A percentile compares a stretch with the other conserved stretches of the same genome.
Conservation (phyloP, 768 basidiomycete species). For the Hericium coralloides region DNA sequence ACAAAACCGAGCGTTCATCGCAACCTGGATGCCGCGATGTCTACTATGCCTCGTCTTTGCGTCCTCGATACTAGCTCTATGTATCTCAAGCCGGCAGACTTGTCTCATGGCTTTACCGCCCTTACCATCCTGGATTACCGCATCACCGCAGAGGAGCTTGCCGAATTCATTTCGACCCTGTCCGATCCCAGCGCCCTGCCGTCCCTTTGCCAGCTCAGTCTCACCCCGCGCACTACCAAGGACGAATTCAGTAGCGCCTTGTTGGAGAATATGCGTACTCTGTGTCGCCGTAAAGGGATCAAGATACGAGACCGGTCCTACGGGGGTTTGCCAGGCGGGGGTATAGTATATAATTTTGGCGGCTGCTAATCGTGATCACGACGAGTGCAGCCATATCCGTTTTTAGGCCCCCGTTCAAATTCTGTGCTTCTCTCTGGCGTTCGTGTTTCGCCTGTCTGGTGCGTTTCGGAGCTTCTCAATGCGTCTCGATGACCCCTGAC, state of each 20-base stretch:
- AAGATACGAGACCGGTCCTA: not conserved
- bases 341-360: not conserved
- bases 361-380: too few species aligned
- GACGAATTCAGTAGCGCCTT: not conserved
- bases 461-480: too few species aligned
- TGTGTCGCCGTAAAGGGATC: not conserved
- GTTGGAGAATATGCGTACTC: too few species aligned
- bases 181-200: not conserved
- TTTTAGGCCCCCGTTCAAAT: too few species aligned
- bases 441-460: too few species aligned
- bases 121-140: not conserved
- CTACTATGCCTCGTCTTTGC: not conserved
- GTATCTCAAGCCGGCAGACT: not conserved
- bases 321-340: not conserved
- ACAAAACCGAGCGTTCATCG: not conserved
- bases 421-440: too few species aligned
- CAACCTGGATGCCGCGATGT: not conserved
- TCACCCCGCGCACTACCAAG: not conserved
- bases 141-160: not conserved
- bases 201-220: not conserved
- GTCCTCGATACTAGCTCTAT: not conserved
- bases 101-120: not conserved
- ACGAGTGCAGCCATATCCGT: too few species aligned
- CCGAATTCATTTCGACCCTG: not conserved
- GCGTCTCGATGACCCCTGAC: too few species aligned